Base-by-base conservation (phyloP, 352 stramenopile genomes). In the Pythium aquatile region DNA sequence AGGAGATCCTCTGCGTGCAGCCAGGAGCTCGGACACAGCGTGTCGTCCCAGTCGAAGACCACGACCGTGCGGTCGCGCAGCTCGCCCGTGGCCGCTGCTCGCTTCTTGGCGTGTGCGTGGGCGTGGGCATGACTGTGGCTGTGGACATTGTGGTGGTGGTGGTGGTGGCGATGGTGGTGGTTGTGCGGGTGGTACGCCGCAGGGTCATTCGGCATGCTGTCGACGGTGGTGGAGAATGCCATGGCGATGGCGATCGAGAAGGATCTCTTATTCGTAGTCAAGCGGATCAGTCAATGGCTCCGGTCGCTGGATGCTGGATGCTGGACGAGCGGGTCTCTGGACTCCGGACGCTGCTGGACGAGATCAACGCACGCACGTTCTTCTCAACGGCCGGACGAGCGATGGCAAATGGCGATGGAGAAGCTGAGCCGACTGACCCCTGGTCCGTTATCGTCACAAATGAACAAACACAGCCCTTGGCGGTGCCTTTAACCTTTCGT, bases 11-110 rank as follows among this genome's bases (percentile, higher is more conserved):
- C 78, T 5, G 78, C 78, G 58, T 95, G 84, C 37, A 95, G 77
- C 86, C 86, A 95, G 26, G 83, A 88, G 69, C 82, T 92, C 39
- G 86, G 86, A 54, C 84, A 93, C n/a, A 95, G 75, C 66, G 86
- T 95, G 77, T 95, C 86, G 68, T 95, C 86, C 86, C 86, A 95
- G 67, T 95, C 86, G 53, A 95, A 95, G 42, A 95, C 86, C 3
- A 91, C 84, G 29, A 95, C 84, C 13, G 86, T 95, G 53, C 84
- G 83, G 61, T 93, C 85, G 52, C 77, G 76, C n/a, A 88, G 68
- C 17, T 76, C 81, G 24, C 35, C 55, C 6, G 66, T 32, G 1
- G 61, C 60, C 3, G 60, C 47, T 5, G 61, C 14, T 17, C 61
- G 61, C 57, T 69, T 73, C 59, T 66, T 66, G 8, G 48, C 40